Evolutionary conservation across 768 basidiomycete genomes (phyloP), one percentile per base, ranked within the genome.

Genomic region (Russula sp.): DNA sequence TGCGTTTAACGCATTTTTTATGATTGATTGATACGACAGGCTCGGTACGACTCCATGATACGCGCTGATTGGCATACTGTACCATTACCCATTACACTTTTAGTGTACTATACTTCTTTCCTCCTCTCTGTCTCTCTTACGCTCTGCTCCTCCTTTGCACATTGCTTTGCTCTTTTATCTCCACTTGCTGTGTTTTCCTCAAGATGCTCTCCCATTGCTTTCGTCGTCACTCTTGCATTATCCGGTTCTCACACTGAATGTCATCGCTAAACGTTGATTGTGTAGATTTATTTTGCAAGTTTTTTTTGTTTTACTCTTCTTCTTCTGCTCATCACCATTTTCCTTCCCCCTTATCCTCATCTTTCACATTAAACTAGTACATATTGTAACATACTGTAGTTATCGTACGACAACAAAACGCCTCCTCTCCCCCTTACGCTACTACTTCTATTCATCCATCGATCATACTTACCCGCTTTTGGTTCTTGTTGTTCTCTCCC

Each of bases 401-500:
- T 28, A 50, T 28, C 26, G 49, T 50, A 26, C 16, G 14, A 24
- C 11, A 26, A 48, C 46, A 48, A 24, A 6, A 42, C 40, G 8
- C 0, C 42, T 46, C 22, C 46, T 4, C 36, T 13, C 8, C 36
- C n/a, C n/a, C 9, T 46, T 46, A 10, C 22, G 22, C 46, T n/a
- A 46, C 22, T 49, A 46, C 22, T 49, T 26, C 7, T 16, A 50
- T 50, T 28, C 16, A 50, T 50, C 49, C 1, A 24, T 50, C 49
- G 6, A 5, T 20, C 26, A 50, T 42, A 6, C 40, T 13, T 56
- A 49, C 46, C 61, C 46, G 6, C 36, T 38, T 62, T 28, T 50
- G n/a, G 61, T 38, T 34, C 34, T 56, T 40, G 34, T 62, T 62
- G 61, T 62, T 56, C 13, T 55, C 10, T 38, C n/a, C n/a, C 24